Evolutionary conservation across 495 filamentous ascomycete genomes (phyloP).

Genomic region (Penicillium manginii): DNA sequence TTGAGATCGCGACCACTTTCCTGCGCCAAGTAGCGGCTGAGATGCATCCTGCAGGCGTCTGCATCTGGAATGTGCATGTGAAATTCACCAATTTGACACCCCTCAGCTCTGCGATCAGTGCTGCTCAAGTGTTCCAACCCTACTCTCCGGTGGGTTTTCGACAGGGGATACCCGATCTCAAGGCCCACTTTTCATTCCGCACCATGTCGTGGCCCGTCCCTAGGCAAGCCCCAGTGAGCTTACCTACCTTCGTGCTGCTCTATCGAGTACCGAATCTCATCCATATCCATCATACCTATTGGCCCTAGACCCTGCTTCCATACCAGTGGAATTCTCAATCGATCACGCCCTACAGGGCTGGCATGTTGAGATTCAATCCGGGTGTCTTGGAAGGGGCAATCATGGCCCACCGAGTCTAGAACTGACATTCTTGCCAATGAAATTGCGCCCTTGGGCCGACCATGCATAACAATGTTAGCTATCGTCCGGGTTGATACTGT

Average conservation of each 20-base stretch:
- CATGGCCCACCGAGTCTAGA: not conserved
- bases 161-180: slow-evolving; percentile 7
- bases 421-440: not conserved
- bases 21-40: not conserved
- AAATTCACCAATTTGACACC: not conserved
- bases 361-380: not conserved
- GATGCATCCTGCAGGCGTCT: not conserved
- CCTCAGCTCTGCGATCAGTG: no score
- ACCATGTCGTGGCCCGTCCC: slow-evolving; percentile 22
- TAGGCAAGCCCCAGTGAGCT: slow-evolving; percentile 17
- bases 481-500: not conserved
- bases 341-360: slow-evolving; percentile 9
- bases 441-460: not conserved
- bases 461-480: not conserved
- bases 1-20: not conserved
- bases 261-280: not conserved
- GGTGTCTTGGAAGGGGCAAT: not conserved
- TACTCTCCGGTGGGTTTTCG: not conserved
- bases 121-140: not conserved
- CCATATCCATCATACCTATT: not conserved
- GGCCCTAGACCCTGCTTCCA: not conserved
- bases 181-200: slow-evolving; percentile 28
- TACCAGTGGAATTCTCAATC: slow-evolving; percentile 8
- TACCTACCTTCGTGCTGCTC: slow-evolving; percentile 2
- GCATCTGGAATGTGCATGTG: slow-evolving; percentile 1